These are phyloP conservation scores for Penicillium sp. DNA, from an alignment of 2,329 filamentous ascomycete genomes.

Conservation along the genomic window DNA sequence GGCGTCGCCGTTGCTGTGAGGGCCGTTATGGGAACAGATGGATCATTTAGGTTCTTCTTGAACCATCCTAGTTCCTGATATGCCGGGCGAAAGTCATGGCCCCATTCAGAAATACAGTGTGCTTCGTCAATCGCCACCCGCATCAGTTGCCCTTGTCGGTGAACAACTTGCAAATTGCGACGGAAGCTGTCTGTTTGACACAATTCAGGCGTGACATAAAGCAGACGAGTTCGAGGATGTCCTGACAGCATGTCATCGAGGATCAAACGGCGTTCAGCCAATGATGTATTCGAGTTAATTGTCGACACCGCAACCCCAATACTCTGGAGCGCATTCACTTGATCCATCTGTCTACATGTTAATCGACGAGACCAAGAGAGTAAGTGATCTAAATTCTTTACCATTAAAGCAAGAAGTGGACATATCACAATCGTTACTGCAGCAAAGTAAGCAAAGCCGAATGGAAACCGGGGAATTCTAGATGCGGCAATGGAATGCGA, in stretches of 20 bases:
- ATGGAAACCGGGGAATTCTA: background rate
- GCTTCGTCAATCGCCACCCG: conserved; percentile 89
- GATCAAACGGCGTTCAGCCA: conserved; percentile 60
- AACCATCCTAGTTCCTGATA: conserved; percentile 88
- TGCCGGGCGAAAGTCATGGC: conserved; percentile 90
- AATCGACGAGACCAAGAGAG: background rate
- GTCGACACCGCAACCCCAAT: conserved; percentile 74
- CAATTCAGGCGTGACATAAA: conserved; percentile 91
- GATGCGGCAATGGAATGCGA: too few relatives aligned
- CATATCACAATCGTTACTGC: conserved; percentile 84
- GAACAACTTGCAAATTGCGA: conserved; percentile 62
- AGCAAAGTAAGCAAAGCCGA: conserved; percentile 12
- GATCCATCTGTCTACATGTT: conserved; percentile 62
- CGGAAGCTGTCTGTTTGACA: conserved; percentile 75
- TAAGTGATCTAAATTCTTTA: conserved; percentile 32
- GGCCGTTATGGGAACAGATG: conserved; percentile 83
- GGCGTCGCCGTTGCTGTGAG: conserved; percentile 85
- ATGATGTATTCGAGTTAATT: conserved; percentile 75
- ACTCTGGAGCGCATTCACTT: conserved; percentile 71
- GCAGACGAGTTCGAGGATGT: conserved; percentile 72
- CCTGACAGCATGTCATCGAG: conserved; percentile 78
- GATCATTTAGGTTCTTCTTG: conserved; percentile 58
- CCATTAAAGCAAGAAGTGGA: conserved; percentile 83
- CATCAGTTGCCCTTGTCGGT: conserved; percentile 76
- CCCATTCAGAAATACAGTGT: conserved; percentile 97